These are phyloP conservation scores for Pichia ethanolica DNA, from an alignment of 805 yeast genomes.

Conservation along the genomic window DNA sequence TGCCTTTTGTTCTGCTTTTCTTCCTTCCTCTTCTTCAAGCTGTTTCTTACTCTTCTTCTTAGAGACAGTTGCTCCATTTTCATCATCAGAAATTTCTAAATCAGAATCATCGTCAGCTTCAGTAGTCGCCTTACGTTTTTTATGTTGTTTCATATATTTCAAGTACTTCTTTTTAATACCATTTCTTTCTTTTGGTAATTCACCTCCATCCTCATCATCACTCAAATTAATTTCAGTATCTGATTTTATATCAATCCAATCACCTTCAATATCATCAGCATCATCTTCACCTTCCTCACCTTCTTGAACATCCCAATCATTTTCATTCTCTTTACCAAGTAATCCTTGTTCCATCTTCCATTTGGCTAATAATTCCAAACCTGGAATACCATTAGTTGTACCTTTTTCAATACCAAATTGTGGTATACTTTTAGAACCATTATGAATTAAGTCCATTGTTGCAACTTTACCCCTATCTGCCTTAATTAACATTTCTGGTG, in stretches of 20 bases:
- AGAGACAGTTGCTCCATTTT: slow-evolving; percentile 27
- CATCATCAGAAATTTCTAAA: slow-evolving; percentile 43
- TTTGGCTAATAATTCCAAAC: slow-evolving; percentile 79
- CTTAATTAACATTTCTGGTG: slow-evolving; percentile 87
- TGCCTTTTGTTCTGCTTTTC: slow-evolving; percentile 39
- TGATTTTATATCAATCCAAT: slow-evolving; percentile 77
- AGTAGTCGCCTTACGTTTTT: slow-evolving; percentile 22
- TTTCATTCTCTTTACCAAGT: slow-evolving; percentile 46
- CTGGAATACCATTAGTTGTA: slow-evolving; percentile 71
- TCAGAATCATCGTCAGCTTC: slow-evolving; percentile 36
- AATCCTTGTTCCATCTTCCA: slow-evolving; percentile 67
- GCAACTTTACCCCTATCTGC: slow-evolving; percentile 94
- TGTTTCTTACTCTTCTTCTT: slow-evolving; percentile 31
- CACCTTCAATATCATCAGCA: slow-evolving; percentile 66
- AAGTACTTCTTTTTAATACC: slow-evolving; percentile 30
- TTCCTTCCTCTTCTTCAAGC: slow-evolving; percentile 16
- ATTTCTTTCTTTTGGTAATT: slow-evolving; percentile 26
- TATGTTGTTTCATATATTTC: slow-evolving; percentile 27
- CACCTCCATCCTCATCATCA: slow-evolving; percentile 36
- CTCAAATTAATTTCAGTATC: slow-evolving; percentile 62
- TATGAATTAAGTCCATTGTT: slow-evolving; percentile 67
- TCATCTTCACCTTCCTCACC: slow-evolving; percentile 34
- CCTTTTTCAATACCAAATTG: slow-evolving; percentile 69
- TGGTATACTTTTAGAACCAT: slow-evolving; percentile 41
- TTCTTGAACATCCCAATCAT: slow-evolving; percentile 53